Percentiles rank a stretch among this genome's conserved stretches.
These are phyloP conservation scores for Pythium apleroticum DNA, from an alignment of 352 stramenopile species.

Conservation along the genomic window DNA sequence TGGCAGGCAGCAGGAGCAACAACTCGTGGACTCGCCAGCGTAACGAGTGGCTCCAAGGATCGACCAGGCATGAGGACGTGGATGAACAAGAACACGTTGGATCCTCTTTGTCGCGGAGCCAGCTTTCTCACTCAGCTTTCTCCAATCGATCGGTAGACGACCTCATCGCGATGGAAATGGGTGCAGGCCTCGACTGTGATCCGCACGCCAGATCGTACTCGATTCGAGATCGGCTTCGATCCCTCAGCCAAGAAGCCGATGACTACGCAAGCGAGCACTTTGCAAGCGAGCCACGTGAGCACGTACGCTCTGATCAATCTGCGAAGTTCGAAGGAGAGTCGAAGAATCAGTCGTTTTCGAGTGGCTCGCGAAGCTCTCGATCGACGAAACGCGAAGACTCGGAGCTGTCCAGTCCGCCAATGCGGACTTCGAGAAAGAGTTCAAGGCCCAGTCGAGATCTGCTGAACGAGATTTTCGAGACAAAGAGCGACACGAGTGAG, in stretches of 20 bases:
- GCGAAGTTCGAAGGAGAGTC: background rate
- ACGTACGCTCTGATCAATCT: background rate
- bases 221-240: background rate
- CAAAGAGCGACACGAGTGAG: slow-evolving; percentile 19
- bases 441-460: background rate
- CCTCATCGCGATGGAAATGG: background rate
- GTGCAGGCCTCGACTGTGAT: background rate
- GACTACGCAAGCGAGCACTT: background rate
- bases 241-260: background rate
- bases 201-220: background rate
- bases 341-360: slow-evolving; percentile 2
- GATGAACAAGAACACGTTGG: slow-evolving; percentile 37
- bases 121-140: slow-evolving; percentile 41
- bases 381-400: slow-evolving; percentile 7
- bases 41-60: slow-evolving; percentile 16
- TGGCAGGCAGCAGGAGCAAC: background rate
- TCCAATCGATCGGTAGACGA: slow-evolving; percentile 18
- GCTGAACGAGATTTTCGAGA: slow-evolving; percentile 12
- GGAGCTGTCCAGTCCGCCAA: background rate
- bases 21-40: slow-evolving; percentile 16
- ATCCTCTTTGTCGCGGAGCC: slow-evolving; percentile 57
- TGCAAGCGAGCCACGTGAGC: background rate
- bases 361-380: background rate
- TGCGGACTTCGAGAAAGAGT: background rate
- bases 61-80: slow-evolving; percentile 27